Conservation (phyloP, 2,329 filamentous ascomycete genomes). For the Chalaropsis ovoidea region DNA sequence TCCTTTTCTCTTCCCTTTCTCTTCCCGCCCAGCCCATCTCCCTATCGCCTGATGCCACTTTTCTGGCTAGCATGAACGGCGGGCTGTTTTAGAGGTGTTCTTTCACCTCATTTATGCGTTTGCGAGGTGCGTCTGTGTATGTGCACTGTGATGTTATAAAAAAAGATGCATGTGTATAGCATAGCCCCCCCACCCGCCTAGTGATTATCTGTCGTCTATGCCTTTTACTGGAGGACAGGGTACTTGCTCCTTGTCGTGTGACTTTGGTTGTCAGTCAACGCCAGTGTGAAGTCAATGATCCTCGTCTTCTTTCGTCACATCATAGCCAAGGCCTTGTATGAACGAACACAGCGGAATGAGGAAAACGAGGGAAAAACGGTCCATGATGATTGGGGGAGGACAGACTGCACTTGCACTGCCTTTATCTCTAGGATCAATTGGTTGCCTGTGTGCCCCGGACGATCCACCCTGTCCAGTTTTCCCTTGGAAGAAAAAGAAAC, state of each 20-base stretch:
- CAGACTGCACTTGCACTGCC: background rate
- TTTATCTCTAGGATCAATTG: background rate
- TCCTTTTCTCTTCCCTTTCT: too few relatives aligned
- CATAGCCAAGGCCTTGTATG: background rate
- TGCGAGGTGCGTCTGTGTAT: background rate
- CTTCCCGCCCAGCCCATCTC: too few relatives aligned
- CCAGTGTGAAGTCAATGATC: constrained; percentile 8
- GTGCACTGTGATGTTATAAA: constrained; percentile 8
- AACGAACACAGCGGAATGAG: background rate
- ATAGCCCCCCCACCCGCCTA: constrained; percentile 1
- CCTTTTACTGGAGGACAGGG: background rate
- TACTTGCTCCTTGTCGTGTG: constrained; percentile 7
- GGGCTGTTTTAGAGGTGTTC: background rate
- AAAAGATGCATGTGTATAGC: constrained; percentile 8
- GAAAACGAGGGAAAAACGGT: background rate
- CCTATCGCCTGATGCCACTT: background rate
- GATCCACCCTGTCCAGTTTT: background rate
- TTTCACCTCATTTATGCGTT: background rate
- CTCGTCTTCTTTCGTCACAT: background rate
- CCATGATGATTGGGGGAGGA: background rate
- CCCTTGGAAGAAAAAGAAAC: background rate
- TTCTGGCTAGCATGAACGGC: background rate
- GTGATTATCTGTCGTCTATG: background rate
- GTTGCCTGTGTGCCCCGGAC: background rate
- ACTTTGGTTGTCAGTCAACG: constrained; percentile 8